Conservation (phyloP, 2,329 filamentous ascomycete genomes). For the Diaporthe capsici region DNA sequence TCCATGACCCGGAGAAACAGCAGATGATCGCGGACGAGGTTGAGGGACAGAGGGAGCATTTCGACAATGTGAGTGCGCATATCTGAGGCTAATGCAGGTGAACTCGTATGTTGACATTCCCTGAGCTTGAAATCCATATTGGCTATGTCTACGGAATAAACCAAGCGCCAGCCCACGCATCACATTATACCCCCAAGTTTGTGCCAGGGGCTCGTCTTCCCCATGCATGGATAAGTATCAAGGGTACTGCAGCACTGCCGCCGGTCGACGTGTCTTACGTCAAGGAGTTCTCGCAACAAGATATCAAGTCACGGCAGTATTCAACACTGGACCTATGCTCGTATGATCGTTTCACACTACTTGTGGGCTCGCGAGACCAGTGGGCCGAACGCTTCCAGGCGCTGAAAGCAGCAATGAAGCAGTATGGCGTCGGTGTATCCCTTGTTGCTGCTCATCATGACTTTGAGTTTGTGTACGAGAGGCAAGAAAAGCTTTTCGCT, state of each 20-base stretch:
- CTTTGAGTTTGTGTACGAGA: constrained; percentile 25
- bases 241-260: constrained; percentile 26
- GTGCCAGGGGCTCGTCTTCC: constrained; percentile 55
- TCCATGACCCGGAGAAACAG: constrained; percentile 50
- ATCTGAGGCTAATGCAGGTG: too few species aligned
- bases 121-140: constrained; percentile 56
- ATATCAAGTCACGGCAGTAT: constrained; percentile 48
- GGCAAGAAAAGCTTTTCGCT: not conserved
- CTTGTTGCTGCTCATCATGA: not conserved
- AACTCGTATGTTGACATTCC: not conserved
- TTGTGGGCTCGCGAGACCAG: not conserved
- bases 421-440: not conserved
- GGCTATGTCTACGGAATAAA: constrained; percentile 58
- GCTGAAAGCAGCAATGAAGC: not conserved
- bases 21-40: constrained; percentile 51
- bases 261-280: constrained; percentile 54
- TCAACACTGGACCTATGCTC: constrained; percentile 55
- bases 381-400: constrained; percentile 1
- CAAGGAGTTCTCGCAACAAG: constrained; percentile 47
- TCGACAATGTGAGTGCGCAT: constrained; percentile 52
- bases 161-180: constrained; percentile 53
- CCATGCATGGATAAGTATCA: constrained; percentile 55
- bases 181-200: constrained; percentile 54
- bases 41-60: constrained; percentile 57
- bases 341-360: constrained; percentile 49